A percentile compares a stretch with the other conserved stretches of the same genome.
Conservation (phyloP, 768 basidiomycete genomes). For the Termitomyces sp. region DNA sequence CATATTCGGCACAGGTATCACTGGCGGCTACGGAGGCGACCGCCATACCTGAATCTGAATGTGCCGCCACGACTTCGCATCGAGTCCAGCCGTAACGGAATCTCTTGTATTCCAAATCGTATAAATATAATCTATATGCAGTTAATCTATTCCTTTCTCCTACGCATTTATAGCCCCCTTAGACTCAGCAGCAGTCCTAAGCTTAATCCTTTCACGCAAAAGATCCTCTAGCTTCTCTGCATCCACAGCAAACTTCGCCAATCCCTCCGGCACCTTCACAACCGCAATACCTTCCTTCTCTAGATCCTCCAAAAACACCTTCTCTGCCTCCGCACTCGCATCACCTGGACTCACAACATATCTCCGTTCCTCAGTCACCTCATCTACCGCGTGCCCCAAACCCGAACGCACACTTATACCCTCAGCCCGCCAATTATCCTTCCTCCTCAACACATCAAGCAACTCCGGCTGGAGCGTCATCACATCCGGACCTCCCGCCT, state of each 20-base stretch:
- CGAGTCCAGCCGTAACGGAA: constrained; percentile 87
- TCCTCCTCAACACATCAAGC: constrained; percentile 22
- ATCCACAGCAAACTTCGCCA: constrained; percentile 31
- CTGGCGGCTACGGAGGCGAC: constrained; percentile 83
- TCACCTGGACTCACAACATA: not conserved
- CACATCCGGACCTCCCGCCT: constrained; percentile 24
- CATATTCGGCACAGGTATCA: constrained; percentile 63
- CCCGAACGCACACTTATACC: too few relatives aligned
- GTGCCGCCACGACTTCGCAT: constrained; percentile 65
- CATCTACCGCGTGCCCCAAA: too few relatives aligned
- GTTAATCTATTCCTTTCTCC: too few relatives aligned
- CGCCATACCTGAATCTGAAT: constrained; percentile 73
- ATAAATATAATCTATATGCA: too few relatives aligned
- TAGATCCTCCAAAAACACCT: constrained; percentile 20
- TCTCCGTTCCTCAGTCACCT: not conserved
- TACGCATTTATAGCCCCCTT: too few relatives aligned
- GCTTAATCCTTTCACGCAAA: constrained; percentile 12
- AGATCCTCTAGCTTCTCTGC: constrained; percentile 25
- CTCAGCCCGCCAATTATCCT: too few relatives aligned
- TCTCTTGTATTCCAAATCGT: too few relatives aligned
- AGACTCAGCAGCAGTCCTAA: too few relatives aligned
- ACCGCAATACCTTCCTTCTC: constrained; percentile 24
- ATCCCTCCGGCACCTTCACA: constrained; percentile 32
- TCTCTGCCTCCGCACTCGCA: not conserved
- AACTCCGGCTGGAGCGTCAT: constrained; percentile 33